Base-by-base conservation (phyloP, 2,329 filamentous ascomycete genomes). In the Drechmeria coniospora region DNA sequence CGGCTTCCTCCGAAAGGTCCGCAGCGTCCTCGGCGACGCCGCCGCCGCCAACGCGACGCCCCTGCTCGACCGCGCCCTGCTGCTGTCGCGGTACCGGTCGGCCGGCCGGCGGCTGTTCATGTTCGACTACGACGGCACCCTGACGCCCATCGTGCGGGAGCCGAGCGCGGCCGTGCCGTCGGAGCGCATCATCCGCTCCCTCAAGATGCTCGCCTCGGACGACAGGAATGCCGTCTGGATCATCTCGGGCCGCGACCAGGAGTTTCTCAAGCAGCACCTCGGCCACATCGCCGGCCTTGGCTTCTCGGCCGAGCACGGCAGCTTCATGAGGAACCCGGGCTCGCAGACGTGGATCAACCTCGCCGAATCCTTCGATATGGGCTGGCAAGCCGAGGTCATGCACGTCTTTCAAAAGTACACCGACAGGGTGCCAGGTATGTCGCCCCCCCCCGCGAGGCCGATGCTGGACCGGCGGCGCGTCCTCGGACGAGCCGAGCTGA, bases 111-210 rank as follows among this genome's bases (percentile, higher is more conserved):
- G 90, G 8, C 63, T 98, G 3, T 93, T 95, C 61, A 87, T 98
- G 81, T 94, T 95, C 48, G 90, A 98, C 56, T 98, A 98, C 45
- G 90, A 98, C 49, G 90, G 90, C 26, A 98, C 90, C 1, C 67
- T 98, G 30, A 95, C 90, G 4, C 82, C 86, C 0, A 95, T 98
- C 42, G 90, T 95, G 30, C 78, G 79, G 41, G 84, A 95, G 45
- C 90, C 90, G 2, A 76, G 79, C 39, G 76, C 83, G 5, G 90
- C 90, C 3, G 75, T 94, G 21, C 90, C 90, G 0, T 87, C 86
- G 1, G 77, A 84, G 41, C 73, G 76, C 14, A 71, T 94, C 14
- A 75, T 92, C 26, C 70, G 75, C 17, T 86, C 79, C 1, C 63
- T 98, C 33, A 82, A 79, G 49, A 67, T 69, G 8, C 64, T 98